A percentile compares a stretch with the other conserved stretches of the same genome.
These are phyloP conservation scores for Lagerstroemia speciosa DNA, from an alignment of 345 rosid genomes.

Conservation along the genomic window DNA sequence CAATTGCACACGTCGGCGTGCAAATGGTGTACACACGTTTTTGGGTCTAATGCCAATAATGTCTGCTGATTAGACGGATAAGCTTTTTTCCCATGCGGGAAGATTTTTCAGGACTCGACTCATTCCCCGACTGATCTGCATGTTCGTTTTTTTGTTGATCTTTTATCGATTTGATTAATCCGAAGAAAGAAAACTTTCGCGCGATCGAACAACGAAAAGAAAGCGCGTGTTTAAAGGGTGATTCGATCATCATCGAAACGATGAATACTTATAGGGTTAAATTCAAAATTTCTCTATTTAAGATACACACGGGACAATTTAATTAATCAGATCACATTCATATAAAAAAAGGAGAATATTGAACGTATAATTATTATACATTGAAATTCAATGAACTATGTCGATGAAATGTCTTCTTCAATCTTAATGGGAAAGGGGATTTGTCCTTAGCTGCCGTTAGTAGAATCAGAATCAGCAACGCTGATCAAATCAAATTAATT, in stretches of 20 bases:
- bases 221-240: too few relatives aligned
- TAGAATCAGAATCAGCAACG: background rate
- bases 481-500: background rate
- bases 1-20: background rate
- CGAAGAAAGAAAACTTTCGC: too few relatives aligned
- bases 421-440: background rate
- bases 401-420: background rate
- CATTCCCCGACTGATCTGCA: background rate
- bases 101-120: background rate
- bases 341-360: too few relatives aligned
- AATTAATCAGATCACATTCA: too few relatives aligned
- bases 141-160: background rate
- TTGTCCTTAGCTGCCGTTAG: background rate
- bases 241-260: too few relatives aligned
- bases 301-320: too few relatives aligned
- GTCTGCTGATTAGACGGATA: background rate
- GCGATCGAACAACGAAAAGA: too few relatives aligned
- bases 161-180: too few relatives aligned
- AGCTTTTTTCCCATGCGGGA: too few relatives aligned
- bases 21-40: background rate
- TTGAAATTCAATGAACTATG: background rate
- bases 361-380: too few relatives aligned
- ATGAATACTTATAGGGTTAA: too few relatives aligned
- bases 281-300: too few relatives aligned
- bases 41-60: background rate